Evolutionary conservation across 2,329 filamentous ascomycete genomes (phyloP).

Genomic region (Stylonectria norvegica): DNA sequence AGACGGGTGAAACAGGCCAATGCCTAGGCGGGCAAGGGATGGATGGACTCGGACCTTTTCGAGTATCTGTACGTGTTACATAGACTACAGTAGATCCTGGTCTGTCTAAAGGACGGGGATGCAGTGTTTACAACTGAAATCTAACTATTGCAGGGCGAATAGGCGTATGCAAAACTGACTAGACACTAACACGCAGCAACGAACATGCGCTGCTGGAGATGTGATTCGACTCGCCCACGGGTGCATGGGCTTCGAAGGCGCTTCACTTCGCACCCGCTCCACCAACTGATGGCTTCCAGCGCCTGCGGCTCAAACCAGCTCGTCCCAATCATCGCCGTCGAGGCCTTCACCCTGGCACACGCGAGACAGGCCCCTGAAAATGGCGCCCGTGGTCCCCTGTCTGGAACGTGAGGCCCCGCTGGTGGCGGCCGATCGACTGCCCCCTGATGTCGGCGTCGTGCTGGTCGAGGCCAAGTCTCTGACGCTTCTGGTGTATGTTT

Average conservation of each 20-base stretch:
- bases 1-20: conserved; percentile 10
- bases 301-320: conserved; percentile 10
- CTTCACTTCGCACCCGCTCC: neutral
- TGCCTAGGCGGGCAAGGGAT: conserved; percentile 2
- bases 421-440: neutral
- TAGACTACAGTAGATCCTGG: too few species aligned
- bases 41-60: too few species aligned
- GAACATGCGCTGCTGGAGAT: too few species aligned
- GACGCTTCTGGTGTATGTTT: neutral
- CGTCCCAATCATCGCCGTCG: conserved; percentile 18
- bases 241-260: too few species aligned
- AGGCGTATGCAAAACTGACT: too few species aligned
- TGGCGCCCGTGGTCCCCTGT: conserved; percentile 15
- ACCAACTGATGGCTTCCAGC: neutral
- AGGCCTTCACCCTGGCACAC: conserved; percentile 5
- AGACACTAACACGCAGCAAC: too few species aligned
- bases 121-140: too few species aligned
- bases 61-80: too few species aligned
- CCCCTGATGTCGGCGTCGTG: neutral
- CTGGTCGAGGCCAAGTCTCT: neutral
- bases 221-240: too few species aligned
- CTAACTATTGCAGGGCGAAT: too few species aligned
- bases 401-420: neutral
- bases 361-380: conserved; percentile 12
- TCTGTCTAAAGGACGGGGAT: too few species aligned